phyloP scores from a whole-genome alignment of 2,329 filamentous ascomycete species.

The Xylariales sp. region DNA sequence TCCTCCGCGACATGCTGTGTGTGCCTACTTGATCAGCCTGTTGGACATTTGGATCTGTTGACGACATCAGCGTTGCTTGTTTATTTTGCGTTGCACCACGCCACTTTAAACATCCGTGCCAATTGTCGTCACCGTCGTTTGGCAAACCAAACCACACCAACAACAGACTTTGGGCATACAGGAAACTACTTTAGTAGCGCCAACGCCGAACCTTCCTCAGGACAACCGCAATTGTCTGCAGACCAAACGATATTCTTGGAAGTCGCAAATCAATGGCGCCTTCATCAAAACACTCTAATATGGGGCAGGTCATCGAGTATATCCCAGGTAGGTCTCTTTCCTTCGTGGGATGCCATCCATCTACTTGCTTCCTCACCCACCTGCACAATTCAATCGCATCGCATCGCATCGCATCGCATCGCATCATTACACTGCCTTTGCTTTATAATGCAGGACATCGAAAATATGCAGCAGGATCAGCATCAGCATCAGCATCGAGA shows the following conservation, averaged over 20 bases:
- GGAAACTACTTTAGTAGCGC: not conserved
- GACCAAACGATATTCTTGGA: not conserved
- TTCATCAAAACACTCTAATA: slow-evolving; percentile 51
- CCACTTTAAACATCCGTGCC: slow-evolving; percentile 2
- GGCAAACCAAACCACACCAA: not conserved
- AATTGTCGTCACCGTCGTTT: slow-evolving; percentile 7
- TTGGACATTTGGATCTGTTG: not conserved
- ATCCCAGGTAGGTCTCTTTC: slow-evolving; percentile 70
- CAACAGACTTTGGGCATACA: slow-evolving; percentile 2
- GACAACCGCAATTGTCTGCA: no score
- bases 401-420: no score
- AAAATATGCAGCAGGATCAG: no score
- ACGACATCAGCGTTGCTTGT: not conserved
- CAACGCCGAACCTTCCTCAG: not conserved
- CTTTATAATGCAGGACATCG: no score
- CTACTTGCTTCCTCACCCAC: no score
- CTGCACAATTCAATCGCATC: no score
- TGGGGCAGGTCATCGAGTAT: slow-evolving; percentile 92
- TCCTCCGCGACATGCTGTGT: not conserved
- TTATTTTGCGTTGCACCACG: not conserved
- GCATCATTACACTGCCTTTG: no score
- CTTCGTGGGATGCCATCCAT: not conserved
- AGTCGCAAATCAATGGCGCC: slow-evolving; percentile 41
- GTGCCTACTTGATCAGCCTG: not conserved
- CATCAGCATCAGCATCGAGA: no score